Percentiles rank a stretch among this genome's conserved stretches.
phyloP scores from a whole-genome alignment of 345 rosid species.

The Populus euphratica region DNA sequence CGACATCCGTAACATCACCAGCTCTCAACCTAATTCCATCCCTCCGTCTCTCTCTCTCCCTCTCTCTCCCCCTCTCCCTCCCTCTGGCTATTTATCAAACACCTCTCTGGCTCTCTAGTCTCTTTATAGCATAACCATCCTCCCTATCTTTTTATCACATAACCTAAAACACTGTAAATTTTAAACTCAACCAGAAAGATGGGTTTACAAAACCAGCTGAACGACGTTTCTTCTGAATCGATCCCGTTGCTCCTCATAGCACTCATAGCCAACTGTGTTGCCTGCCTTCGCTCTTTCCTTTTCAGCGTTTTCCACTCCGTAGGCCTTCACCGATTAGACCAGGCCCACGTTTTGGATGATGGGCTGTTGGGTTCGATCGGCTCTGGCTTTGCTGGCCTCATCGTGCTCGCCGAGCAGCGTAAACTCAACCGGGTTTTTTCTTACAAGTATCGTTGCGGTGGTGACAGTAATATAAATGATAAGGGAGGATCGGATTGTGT shows the following conservation, averaged over 20 bases:
- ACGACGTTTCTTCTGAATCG: conserved; percentile 78
- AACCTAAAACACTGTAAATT: background rate
- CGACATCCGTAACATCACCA: background rate
- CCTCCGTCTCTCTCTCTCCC: background rate
- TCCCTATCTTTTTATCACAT: background rate
- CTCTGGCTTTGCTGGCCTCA: conserved; percentile 51
- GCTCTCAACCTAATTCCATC: background rate
- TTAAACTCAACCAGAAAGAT: conserved; percentile 22
- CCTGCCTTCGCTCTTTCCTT: conserved; percentile 47
- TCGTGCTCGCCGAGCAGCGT: conserved; percentile 64
- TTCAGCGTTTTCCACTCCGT: conserved; percentile 24
- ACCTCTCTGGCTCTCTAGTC: background rate
- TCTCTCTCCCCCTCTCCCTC: background rate
- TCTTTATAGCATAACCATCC: background rate
- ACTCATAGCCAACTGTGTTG: conserved; percentile 51
- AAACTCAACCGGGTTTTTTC: conserved; percentile 50
- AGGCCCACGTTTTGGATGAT: conserved; percentile 18
- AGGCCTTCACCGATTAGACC: conserved; percentile 19
- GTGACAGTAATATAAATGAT: background rate
- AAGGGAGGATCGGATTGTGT: conserved; percentile 43
- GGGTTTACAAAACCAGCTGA: conserved; percentile 70
- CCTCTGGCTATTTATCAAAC: background rate
- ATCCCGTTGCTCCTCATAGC: conserved; percentile 60
- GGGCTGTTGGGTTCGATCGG: conserved; percentile 24
- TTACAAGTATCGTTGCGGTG: conserved; percentile 27